Base-by-base conservation (phyloP, 2,329 filamentous ascomycete species). In the Rugonectria rugulosa region DNA sequence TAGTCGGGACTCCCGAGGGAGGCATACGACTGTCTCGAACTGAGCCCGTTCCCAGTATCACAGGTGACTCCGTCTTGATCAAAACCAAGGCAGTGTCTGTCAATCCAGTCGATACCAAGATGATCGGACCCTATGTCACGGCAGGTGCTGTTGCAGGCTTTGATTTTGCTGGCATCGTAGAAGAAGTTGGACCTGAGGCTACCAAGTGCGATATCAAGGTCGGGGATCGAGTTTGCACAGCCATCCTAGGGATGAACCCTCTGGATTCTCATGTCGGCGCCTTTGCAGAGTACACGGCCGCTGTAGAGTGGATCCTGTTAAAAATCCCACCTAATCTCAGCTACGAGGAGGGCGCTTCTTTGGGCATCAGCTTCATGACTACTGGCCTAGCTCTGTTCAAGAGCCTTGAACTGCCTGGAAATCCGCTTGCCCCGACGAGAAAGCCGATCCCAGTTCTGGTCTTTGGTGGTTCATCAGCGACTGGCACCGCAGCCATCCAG, bases 371-470 rank as follows among this genome's bases (percentile, higher is more conserved):
- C 9, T 61, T 79, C 15, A 69, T 68, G 15, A 81, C 79, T 1
- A 49, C 51, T 24, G 78, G 72, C 26, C 79, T 81, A 69, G 76
- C 73, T 1, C 73, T 83, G 12, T 82, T 81, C 68, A 73, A 79
- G 53, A 67, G 68, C 7, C 70, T 82, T 1, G 53, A 70, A 42
- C 71, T 60, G 0, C 50, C 55, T 0, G 10, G 43, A 3, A 7
- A 32, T 0, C 56, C 56, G 0, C 10, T 31, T 2, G 23, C 21
- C 0, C 59, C 57, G 0, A 1, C 32, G 2, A 0, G 43, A 44
- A 41, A 57, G 12, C 20, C 20, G 0, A 17, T 47, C 0, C 24
- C 46, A 1, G 37, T 60, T 1, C 9, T 60, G 2, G 55, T 60
- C 0, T 58, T 51, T 8, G 55, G 57, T 2, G 57, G 57, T 0